These are phyloP conservation scores for Coleophoma crateriformis DNA, from an alignment of 2,329 filamentous ascomycete species.

Conservation along the genomic window DNA sequence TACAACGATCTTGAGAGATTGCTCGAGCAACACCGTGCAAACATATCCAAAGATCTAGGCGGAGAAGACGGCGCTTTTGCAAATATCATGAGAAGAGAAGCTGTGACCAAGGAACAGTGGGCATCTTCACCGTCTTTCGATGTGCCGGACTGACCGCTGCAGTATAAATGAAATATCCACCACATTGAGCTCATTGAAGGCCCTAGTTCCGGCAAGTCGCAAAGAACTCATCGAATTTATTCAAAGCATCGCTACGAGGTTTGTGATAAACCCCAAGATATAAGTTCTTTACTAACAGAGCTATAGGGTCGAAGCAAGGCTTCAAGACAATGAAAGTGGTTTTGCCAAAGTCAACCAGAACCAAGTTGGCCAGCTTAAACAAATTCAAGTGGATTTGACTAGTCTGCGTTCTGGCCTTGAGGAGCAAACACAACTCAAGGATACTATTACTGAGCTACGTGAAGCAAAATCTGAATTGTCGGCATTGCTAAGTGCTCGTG, in stretches of 20 bases:
- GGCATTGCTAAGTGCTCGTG: slow-evolving; percentile 6
- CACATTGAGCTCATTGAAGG: no score
- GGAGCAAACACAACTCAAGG: slow-evolving; percentile 9
- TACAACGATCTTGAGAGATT: slow-evolving; percentile 15
- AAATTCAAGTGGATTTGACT: no score
- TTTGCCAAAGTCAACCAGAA: no score
- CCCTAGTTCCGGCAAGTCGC: no score
- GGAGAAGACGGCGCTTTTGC: slow-evolving; percentile 15
- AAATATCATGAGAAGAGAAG: slow-evolving; percentile 10
- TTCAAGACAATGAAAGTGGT: no score
- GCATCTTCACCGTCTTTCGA: slow-evolving; percentile 11
- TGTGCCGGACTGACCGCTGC: slow-evolving; percentile 1
- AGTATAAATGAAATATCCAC: slow-evolving; percentile 9
- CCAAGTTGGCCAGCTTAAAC: no score
- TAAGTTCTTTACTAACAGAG: no score
- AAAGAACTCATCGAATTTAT: no score
- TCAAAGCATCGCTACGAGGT: no score
- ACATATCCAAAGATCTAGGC: slow-evolving; percentile 10
- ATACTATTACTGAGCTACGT: slow-evolving; percentile 15
- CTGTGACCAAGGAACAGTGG: slow-evolving; percentile 22
- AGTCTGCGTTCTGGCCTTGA: slow-evolving; percentile 11
- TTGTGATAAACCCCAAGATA: no score
- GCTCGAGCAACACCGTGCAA: slow-evolving; percentile 12
- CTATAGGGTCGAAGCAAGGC: no score
- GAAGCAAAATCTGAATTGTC: slow-evolving; percentile 11